A percentile compares a stretch with the other conserved stretches of the same genome.
These are phyloP conservation scores for Pholiota molesta DNA, from an alignment of 768 basidiomycete species.

Conservation along the genomic window DNA sequence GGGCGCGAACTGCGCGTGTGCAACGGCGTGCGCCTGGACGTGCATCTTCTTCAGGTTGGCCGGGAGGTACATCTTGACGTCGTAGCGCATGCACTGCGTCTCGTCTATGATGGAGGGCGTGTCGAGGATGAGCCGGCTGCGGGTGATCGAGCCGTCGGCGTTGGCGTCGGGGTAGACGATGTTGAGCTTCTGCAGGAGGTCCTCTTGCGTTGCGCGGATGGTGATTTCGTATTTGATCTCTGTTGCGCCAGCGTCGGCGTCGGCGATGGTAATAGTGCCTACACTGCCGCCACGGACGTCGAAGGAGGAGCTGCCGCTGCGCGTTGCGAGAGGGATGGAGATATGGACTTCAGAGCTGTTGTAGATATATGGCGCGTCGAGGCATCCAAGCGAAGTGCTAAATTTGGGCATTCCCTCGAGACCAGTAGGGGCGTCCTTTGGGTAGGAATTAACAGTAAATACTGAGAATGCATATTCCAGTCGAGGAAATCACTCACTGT, in stretches of 20 bases:
- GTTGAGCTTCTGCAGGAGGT: constrained; percentile 40
- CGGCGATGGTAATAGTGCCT: constrained; percentile 53
- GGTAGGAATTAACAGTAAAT: background rate
- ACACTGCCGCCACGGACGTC: constrained; percentile 50
- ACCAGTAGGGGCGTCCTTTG: constrained; percentile 50
- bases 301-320: constrained; percentile 44
- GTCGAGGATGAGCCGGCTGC: constrained; percentile 40
- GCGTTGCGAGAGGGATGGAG: constrained; percentile 38
- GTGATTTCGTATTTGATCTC: constrained; percentile 54
- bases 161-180: constrained; percentile 39
- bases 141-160: constrained; percentile 29
- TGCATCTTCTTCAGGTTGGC: constrained; percentile 50
- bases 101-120: constrained; percentile 34
- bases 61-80: constrained; percentile 54
- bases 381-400: constrained; percentile 55
- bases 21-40: constrained; percentile 42
- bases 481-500: constrained; percentile 36
- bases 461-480: background rate
- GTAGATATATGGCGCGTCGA: constrained; percentile 47
- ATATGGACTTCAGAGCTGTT: constrained; percentile 40
- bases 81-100: constrained; percentile 54
- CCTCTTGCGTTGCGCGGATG: constrained; percentile 44
- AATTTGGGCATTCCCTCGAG: constrained; percentile 60
- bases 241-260: constrained; percentile 41
- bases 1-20: constrained; percentile 54